Conservation (phyloP, 495 filamentous ascomycete genomes). For the Tuber magnatum region DNA sequence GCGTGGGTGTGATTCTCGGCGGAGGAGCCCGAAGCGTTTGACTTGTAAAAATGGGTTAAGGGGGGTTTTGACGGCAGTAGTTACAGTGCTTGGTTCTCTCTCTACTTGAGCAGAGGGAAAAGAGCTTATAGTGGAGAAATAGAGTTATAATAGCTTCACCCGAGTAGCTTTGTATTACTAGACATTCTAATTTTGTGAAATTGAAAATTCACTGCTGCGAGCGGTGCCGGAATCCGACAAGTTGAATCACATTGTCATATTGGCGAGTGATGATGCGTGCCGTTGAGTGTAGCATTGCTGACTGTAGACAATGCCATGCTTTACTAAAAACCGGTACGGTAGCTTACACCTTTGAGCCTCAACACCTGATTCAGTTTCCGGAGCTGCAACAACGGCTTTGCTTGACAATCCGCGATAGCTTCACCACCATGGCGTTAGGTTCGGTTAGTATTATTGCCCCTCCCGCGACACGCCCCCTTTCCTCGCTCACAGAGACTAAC, state of each 20-base stretch:
- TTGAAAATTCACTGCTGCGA: not conserved
- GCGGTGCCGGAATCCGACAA: not conserved
- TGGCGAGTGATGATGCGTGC: not conserved
- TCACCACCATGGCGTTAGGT: not conserved
- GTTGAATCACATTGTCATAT: not conserved
- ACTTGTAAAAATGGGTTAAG: not conserved
- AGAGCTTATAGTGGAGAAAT: not conserved
- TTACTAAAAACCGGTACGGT: not conserved
- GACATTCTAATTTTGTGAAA: not conserved
- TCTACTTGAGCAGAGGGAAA: no score
- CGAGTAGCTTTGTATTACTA: not conserved
- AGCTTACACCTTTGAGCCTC: not conserved
- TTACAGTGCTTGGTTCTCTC: not conserved
- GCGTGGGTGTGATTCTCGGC: not conserved
- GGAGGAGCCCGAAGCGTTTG: not conserved
- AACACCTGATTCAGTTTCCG: not conserved
- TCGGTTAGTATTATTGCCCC: not conserved
- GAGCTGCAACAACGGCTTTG: not conserved
- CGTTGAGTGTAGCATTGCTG: not conserved
- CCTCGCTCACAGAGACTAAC: not conserved
- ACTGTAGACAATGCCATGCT: not conserved
- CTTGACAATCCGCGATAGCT: not conserved
- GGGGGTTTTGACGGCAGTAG: not conserved
- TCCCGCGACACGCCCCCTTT: not conserved
- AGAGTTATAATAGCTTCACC: not conserved